Conservation (phyloP, 768 basidiomycete species). For the Lepiota venenata region DNA sequence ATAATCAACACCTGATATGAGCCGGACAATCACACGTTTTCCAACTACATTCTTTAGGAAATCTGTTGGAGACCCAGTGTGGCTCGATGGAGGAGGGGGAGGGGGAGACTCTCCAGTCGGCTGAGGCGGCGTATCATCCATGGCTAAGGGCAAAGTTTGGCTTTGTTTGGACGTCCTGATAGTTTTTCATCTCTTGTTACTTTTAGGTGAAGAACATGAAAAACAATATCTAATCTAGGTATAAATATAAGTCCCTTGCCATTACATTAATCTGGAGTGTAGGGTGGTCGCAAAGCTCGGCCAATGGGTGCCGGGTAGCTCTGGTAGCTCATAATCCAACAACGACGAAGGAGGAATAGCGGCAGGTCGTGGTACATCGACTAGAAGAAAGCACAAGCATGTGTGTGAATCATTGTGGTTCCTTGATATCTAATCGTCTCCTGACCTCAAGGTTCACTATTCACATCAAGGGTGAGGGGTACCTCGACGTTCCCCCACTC, state of each 20-base stretch:
- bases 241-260: no score
- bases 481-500: constrained; percentile 26
- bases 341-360: no score
- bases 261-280: no score
- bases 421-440: neutral
- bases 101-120: constrained; percentile 30
- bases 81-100: constrained; percentile 47
- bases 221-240: no score
- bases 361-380: no score
- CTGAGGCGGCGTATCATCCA: constrained; percentile 24
- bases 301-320: no score
- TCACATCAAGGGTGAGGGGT: constrained; percentile 7
- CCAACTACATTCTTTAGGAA: constrained; percentile 96
- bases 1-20: constrained; percentile 93
- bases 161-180: no score
- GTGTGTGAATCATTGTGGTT: neutral
- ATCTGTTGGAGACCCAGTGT: constrained; percentile 84
- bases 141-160: constrained; percentile 9
- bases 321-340: no score
- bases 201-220: no score
- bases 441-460: neutral
- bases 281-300: no score
- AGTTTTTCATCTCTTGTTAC: no score
- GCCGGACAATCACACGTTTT: constrained; percentile 89
- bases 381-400: neutral